A percentile compares a stretch with the other conserved stretches of the same genome.
phyloP scores from a whole-genome alignment of 1,284 basidiomycete species.

The Leccinum fuscescens region DNA sequence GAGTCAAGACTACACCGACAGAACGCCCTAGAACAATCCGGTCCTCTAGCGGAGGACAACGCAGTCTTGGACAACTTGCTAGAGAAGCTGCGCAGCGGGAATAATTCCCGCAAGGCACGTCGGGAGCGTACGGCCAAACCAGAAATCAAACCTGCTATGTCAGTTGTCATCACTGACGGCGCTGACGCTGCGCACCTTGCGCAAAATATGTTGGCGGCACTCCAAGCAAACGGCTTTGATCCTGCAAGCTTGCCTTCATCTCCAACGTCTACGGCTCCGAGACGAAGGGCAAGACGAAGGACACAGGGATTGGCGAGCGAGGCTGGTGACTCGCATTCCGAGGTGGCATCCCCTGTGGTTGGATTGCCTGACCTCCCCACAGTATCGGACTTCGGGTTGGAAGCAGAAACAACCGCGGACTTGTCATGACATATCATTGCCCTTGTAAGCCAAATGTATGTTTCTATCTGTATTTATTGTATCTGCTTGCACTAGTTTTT shows the following conservation, averaged over 20 bases:
- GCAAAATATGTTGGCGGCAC: constrained; percentile 68
- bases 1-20: constrained; percentile 57
- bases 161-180: constrained; percentile 26
- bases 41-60: constrained; percentile 54
- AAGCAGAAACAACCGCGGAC: constrained; percentile 28
- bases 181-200: constrained; percentile 60
- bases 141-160: constrained; percentile 38
- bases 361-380: constrained; percentile 38
- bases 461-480: constrained; percentile 32
- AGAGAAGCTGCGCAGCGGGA: constrained; percentile 70
- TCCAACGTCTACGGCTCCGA: constrained; percentile 27
- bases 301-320: constrained; percentile 24
- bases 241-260: constrained; percentile 32
- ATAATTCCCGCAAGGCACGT: constrained; percentile 57
- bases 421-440: constrained; percentile 25
- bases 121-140: constrained; percentile 44
- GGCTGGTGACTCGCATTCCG: constrained; percentile 34
- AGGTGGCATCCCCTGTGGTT: constrained; percentile 36
- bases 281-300: constrained; percentile 30
- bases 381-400: constrained; percentile 29
- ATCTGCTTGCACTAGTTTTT: constrained; percentile 31
- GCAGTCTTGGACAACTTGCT: constrained; percentile 72
- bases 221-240: constrained; percentile 61
- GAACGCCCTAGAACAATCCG: constrained; percentile 46
- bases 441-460: constrained; percentile 23